A percentile compares a stretch with the other conserved stretches of the same genome.
phyloP scores from a whole-genome alignment of 2,329 filamentous ascomycete genomes.

The Aspergillus terreus region DNA sequence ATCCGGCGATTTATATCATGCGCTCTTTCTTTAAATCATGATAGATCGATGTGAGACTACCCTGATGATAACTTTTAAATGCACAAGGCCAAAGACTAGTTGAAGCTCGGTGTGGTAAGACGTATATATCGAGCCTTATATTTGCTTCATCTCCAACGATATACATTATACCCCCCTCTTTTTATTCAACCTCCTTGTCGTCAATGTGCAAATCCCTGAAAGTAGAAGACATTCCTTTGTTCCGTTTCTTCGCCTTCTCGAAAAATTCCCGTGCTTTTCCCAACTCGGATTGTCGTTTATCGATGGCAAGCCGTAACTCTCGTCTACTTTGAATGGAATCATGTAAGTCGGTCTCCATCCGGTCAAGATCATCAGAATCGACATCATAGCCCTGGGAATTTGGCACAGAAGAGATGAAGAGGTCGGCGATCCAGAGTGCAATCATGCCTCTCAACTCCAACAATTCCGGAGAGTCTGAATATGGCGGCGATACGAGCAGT shows the following conservation, averaged over 20 bases:
- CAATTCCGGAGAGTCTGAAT: slow-evolving; percentile 63
- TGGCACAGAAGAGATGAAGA: slow-evolving; percentile 43
- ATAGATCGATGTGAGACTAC: no score
- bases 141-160: no score
- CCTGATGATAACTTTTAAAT: no score
- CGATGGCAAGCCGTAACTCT: slow-evolving; percentile 30
- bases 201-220: slow-evolving; percentile 29
- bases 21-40: no score
- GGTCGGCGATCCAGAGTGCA: slow-evolving; percentile 69
- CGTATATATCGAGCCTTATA: background rate
- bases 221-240: slow-evolving; percentile 26
- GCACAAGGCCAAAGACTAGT: no score
- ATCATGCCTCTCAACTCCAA: slow-evolving; percentile 70
- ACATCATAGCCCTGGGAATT: slow-evolving; percentile 15
- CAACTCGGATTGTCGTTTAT: slow-evolving; percentile 29
- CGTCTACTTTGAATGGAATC: slow-evolving; percentile 28
- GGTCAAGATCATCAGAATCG: slow-evolving; percentile 13
- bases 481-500: slow-evolving; percentile 66
- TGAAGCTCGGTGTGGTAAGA: background rate
- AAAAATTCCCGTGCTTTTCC: slow-evolving; percentile 32
- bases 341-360: slow-evolving; percentile 16
- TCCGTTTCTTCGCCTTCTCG: slow-evolving; percentile 30
- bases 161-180: no score
- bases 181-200: slow-evolving; percentile 7
- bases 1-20: no score